phyloP scores from a whole-genome alignment of 768 basidiomycete species.

The Lepiota brunneoincarnata region DNA sequence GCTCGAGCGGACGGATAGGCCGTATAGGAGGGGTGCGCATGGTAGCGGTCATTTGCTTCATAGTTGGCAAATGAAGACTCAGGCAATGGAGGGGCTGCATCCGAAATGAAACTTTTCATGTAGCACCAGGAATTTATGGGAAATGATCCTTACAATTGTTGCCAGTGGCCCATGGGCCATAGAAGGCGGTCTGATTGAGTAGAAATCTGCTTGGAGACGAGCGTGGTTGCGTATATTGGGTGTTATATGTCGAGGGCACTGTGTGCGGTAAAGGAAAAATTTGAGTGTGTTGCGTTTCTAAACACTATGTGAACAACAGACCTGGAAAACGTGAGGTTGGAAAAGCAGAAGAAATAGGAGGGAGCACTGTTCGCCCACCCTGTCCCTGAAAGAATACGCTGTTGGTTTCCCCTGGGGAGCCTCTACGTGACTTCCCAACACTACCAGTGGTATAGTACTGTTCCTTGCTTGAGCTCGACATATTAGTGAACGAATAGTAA shows the following conservation, averaged over 20 bases:
- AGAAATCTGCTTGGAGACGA: constrained; percentile 56
- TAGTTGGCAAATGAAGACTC: constrained; percentile 44
- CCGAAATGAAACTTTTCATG: constrained; percentile 28
- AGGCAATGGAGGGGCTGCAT: constrained; percentile 44
- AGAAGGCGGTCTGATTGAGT: constrained; percentile 37
- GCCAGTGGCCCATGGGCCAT: constrained; percentile 35
- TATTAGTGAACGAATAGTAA: constrained; percentile 61
- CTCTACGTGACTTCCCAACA: constrained; percentile 65
- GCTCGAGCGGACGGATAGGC: constrained; percentile 43
- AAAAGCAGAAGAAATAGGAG: constrained; percentile 82
- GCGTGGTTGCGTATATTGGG: constrained; percentile 62
- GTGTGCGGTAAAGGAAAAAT: constrained; percentile 45
- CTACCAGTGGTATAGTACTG: constrained; percentile 63
- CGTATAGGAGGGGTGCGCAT: constrained; percentile 42
- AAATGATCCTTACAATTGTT: constrained; percentile 28
- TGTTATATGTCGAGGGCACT: constrained; percentile 60
- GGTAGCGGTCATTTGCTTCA: constrained; percentile 58
- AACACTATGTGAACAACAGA: constrained; percentile 65
- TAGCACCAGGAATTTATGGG: constrained; percentile 15
- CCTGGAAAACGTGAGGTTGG: constrained; percentile 90
- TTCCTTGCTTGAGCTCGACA: constrained; percentile 70
- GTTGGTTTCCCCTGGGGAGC: constrained; percentile 66
- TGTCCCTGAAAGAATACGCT: constrained; percentile 70
- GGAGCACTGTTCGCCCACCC: constrained; percentile 88
- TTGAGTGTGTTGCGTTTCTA: constrained; percentile 53